These are phyloP conservation scores for Trichoderma guizhouense DNA, from an alignment of 2,329 filamentous ascomycete genomes.

Conservation along the genomic window DNA sequence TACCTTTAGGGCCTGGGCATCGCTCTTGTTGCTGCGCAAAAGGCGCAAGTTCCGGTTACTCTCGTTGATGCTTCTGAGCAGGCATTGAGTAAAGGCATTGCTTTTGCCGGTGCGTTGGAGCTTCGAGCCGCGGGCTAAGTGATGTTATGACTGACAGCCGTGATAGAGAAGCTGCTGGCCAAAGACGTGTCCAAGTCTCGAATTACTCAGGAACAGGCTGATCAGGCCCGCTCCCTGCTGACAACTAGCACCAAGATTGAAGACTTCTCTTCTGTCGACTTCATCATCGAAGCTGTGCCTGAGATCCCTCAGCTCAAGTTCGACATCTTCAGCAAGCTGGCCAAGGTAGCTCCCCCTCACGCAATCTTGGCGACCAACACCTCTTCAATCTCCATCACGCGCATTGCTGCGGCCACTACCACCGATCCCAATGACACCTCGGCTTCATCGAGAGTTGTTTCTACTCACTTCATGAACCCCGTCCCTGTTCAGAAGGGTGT, in stretches of 20 bases:
- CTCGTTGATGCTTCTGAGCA: constrained; percentile 81
- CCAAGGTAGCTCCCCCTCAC: constrained; percentile 76
- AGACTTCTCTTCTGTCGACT: constrained; percentile 78
- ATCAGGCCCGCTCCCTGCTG: constrained; percentile 67
- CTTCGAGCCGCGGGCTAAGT: not conserved
- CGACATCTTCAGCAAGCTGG: constrained; percentile 80
- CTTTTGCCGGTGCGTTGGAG: constrained; percentile 69
- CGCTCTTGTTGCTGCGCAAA: constrained; percentile 86
- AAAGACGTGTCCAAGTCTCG: constrained; percentile 90
- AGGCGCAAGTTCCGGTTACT: constrained; percentile 77
- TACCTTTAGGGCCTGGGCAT: constrained; percentile 79
- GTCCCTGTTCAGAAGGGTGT: constrained; percentile 96
- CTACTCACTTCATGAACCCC: constrained; percentile 99
- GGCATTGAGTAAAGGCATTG: constrained; percentile 82
- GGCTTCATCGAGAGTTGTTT: constrained; percentile 82
- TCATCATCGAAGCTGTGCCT: constrained; percentile 95
- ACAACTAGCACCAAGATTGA: constrained; percentile 70
- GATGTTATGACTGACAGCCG: constrained; percentile 9
- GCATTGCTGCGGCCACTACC: constrained; percentile 84
- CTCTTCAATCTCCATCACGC: constrained; percentile 96
- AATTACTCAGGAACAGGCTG: constrained; percentile 77
- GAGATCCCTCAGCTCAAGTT: constrained; percentile 87
- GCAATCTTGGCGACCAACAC: constrained; percentile 96
- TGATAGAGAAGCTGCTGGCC: constrained; percentile 78
- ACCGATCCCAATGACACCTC: constrained; percentile 74